These are phyloP conservation scores for Manihot esculenta DNA, from an alignment of 441 rosid species.

Conservation along the genomic window DNA sequence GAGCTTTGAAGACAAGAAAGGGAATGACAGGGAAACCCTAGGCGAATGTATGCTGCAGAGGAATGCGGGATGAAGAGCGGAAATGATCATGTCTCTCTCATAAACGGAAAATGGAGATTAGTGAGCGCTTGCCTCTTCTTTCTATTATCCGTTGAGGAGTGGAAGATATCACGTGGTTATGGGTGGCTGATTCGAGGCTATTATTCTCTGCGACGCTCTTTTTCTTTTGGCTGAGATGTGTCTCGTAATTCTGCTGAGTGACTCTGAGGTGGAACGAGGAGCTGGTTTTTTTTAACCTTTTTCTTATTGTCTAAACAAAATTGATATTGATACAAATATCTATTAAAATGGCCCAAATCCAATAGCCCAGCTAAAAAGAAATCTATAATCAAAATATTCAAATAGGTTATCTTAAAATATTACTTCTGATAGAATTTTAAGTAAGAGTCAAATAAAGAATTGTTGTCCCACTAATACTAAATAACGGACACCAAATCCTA, in stretches of 20 bases:
- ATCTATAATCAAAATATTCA: no score
- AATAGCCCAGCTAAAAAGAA: no score
- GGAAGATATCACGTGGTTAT: neutral
- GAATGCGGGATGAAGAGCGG: conserved; percentile 10
- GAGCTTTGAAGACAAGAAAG: conserved; percentile 26
- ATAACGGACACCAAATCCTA: no score
- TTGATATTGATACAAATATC: no score
- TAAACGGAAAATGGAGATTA: neutral
- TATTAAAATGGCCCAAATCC: no score
- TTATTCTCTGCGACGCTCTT: neutral
- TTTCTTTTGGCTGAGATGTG: neutral
- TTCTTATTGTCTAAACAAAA: no score
- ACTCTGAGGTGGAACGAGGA: neutral
- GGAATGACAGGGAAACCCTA: conserved; percentile 34
- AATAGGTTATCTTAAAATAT: no score
- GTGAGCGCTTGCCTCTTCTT: neutral
- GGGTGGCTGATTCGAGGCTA: neutral
- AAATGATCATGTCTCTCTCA: conserved; percentile 6
- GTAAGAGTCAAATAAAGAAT: no score
- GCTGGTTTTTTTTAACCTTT: no score
- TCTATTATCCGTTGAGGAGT: neutral
- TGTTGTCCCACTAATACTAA: no score
- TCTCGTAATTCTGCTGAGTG: neutral
- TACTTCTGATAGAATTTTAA: no score
- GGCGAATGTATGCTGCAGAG: conserved; percentile 26